These are phyloP conservation scores for Solanum chiquidenum DNA, from an alignment of 257 asterid genomes.

Conservation along the genomic window DNA sequence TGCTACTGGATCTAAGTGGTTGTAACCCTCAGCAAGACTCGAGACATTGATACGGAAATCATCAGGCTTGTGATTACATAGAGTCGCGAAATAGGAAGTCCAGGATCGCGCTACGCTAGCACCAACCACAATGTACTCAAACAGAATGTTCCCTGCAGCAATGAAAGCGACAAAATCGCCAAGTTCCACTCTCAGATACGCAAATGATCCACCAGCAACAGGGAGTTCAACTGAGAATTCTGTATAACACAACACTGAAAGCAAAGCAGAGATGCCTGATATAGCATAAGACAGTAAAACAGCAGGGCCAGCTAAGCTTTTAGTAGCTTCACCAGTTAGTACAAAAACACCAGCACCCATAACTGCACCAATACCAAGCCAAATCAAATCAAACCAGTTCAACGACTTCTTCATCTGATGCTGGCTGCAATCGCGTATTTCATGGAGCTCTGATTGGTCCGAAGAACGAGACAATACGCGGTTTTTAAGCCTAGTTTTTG, in stretches of 20 bases:
- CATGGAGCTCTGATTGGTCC: conserved; percentile 17
- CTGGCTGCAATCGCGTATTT: conserved; percentile 11
- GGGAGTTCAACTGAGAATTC: conserved; percentile 28
- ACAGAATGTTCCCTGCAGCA: conserved; percentile 27
- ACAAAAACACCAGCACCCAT: conserved; percentile 32
- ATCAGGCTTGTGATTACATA: conserved; percentile 16
- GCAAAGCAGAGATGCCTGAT: conserved; percentile 20
- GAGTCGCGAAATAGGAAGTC: conserved; percentile 28
- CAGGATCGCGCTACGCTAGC: conserved; percentile 28
- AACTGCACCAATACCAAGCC: conserved; percentile 32
- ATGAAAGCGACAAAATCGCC: conserved; percentile 25
- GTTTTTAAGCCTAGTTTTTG: conserved; percentile 13
- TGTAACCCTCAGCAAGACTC: conserved; percentile 15
- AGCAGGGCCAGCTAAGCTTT: conserved; percentile 22
- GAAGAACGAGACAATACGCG: conserved; percentile 14
- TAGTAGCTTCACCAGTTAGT: conserved; percentile 25
- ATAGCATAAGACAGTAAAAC: conserved; percentile 14
- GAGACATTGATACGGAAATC: conserved; percentile 14
- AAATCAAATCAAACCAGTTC: conserved; percentile 28
- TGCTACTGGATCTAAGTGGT: conserved; percentile 27
- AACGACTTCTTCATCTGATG: conserved; percentile 19
- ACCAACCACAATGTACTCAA: conserved; percentile 15
- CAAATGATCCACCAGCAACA: conserved; percentile 32
- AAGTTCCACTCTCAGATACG: conserved; percentile 24
- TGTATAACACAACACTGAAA: conserved; percentile 11